Evolutionary conservation across 2,329 filamentous ascomycete genomes (phyloP), one percentile per base, ranked within the genome.

Genomic region (Lasiodiplodia hormozganensis): DNA sequence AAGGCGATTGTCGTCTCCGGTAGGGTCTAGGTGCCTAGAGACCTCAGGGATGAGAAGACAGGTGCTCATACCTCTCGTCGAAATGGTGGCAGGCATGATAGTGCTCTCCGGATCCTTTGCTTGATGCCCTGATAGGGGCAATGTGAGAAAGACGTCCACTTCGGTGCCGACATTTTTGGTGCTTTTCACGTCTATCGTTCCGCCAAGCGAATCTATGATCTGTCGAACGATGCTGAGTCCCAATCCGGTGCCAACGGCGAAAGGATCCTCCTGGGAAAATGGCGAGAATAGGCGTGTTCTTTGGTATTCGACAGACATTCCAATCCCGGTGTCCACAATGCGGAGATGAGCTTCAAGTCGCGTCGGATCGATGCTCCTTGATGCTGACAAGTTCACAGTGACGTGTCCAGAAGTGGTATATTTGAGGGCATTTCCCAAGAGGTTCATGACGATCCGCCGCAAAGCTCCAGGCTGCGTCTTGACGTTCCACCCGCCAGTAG

Each of bases 381-480:
- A 58, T 11, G 71, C 68, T 52, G 58, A 58, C 8, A 68, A 23
- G 4, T 52, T 49, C 18, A 62, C 34, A 3, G 21, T 18, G 36
- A 68, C 57, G 18, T 52, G 57, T 7, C 66, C 66, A 12, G 25
- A 25, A 5, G 49, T 28, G 0, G 87, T 90, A 69, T 89, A 90
- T 74, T 90, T 90, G 72, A 90, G 80, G 0, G 88, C 83, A 72
- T 90, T 90, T 12, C 86, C 86, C 52, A 89, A 85, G 0, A 90
- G 72, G 69, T 90, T 90, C 86, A 89, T 88, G 62, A 90, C 82
- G 60, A 90, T 85, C 5, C 87, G 81, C 14, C 81, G 56, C 47
- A 67, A 76, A 2, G 83, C 84, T 0, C 88, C 88, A 0, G 86
- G 83, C 58, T 68, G 66, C 3, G 66, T 68, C 36, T 56, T 62